These are phyloP conservation scores for Hymenoscyphus fructigenus DNA, from an alignment of 2,329 filamentous ascomycete genomes.

Conservation along the genomic window DNA sequence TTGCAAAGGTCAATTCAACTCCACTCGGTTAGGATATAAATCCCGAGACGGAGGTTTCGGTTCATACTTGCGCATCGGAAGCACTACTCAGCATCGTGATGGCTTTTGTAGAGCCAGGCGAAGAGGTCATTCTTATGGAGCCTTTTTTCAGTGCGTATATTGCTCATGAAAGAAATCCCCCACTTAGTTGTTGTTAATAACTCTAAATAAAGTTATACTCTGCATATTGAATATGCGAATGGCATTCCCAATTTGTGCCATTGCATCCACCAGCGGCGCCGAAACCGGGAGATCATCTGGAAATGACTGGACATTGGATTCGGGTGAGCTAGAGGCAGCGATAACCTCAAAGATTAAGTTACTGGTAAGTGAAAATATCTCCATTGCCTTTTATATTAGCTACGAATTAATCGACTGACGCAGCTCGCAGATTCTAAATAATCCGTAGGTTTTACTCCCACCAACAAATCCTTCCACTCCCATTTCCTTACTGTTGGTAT, in stretches of 20 bases:
- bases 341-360: conserved; percentile 9
- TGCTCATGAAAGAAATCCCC: too few species aligned
- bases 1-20: neutral
- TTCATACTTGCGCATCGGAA: neutral
- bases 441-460: neutral
- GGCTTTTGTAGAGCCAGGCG: neutral
- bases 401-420: neutral
- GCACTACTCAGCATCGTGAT: neutral
- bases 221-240: conserved; percentile 5
- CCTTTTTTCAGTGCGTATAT: conserved; percentile 2
- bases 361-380: too few species aligned
- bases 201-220: neutral
- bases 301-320: conserved; percentile 7
- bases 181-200: neutral
- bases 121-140: neutral
- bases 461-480: neutral
- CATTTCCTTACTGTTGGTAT: too few species aligned
- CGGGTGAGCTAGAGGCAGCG: conserved; percentile 4
- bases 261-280: conserved; percentile 5
- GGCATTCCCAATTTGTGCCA: conserved; percentile 7
- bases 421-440: neutral
- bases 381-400: too few species aligned
- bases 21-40: neutral
- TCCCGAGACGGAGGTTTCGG: neutral
- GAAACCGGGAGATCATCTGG: neutral